Conservation (phyloP, 176 grass and related monocot species). For the Aegilops longissima region DNA sequence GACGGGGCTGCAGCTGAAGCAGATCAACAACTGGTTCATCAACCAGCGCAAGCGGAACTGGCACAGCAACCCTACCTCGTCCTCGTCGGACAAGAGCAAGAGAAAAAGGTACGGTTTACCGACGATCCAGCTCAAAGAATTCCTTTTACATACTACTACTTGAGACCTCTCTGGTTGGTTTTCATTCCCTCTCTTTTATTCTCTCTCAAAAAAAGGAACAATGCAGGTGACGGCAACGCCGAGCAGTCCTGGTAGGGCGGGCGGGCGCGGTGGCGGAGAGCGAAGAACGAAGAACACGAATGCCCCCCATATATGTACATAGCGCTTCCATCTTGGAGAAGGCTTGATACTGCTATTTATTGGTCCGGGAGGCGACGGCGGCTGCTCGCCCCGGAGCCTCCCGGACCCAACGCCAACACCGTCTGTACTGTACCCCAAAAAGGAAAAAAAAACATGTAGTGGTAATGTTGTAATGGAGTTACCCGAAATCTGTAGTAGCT, state of each 20-base stretch:
- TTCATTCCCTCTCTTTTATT: background rate
- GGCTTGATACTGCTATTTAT: conserved; percentile 29
- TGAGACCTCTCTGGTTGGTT: background rate
- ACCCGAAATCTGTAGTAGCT: background rate
- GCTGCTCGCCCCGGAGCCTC: background rate
- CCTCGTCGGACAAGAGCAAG: conserved; percentile 80
- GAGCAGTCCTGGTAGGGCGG: conserved; percentile 44
- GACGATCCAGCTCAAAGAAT: no score
- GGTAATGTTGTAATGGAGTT: conserved; percentile 26
- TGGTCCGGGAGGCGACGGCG: background rate
- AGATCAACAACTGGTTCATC: conserved; percentile 99
- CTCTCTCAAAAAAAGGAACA: conserved; percentile 39
- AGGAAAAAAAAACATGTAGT: background rate
- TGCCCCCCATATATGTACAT: background rate
- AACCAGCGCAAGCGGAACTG: conserved; percentile 98
- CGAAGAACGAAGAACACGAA: background rate
- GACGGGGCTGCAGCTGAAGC: conserved; percentile 93
- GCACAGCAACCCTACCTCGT: conserved; percentile 79
- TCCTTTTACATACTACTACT: no score
- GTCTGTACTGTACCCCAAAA: background rate
- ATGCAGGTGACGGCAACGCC: conserved; percentile 62
- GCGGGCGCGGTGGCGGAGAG: background rate
- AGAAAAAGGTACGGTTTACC: conserved; percentile 62
- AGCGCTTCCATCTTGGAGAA: conserved; percentile 22
- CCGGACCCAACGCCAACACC: background rate